These are phyloP conservation scores for Moniliella sp. DNA, from an alignment of 1,284 basidiomycete species.

Conservation along the genomic window DNA sequence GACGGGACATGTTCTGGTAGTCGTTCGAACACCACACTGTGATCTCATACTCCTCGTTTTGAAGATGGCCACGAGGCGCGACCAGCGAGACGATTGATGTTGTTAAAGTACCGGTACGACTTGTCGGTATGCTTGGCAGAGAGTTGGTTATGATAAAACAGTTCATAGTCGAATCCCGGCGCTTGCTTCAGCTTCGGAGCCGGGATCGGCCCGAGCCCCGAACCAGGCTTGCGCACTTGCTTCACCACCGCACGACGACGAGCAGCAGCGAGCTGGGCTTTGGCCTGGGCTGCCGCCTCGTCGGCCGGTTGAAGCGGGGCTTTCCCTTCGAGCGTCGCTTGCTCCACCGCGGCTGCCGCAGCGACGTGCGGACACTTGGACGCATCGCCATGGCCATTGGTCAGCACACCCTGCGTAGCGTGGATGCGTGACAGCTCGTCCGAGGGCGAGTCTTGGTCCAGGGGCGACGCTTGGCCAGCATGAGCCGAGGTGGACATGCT, in stretches of 20 bases:
- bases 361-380: slow-evolving; percentile 28
- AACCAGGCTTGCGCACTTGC: slow-evolving; percentile 30
- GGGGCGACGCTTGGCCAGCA: slow-evolving; percentile 11
- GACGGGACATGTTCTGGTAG: slow-evolving; percentile 96
- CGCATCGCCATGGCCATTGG: slow-evolving; percentile 16
- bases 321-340: slow-evolving; percentile 28
- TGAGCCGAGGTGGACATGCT: slow-evolving; percentile 17
- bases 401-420: slow-evolving; percentile 16
- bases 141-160: slow-evolving; percentile 68
- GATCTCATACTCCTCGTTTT: slow-evolving; percentile 61
- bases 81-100: slow-evolving; percentile 83
- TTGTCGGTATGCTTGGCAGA: slow-evolving; percentile 96
- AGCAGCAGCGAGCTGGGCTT: slow-evolving; percentile 24
- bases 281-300: too few species aligned
- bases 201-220: slow-evolving; percentile 32
- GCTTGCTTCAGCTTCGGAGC: slow-evolving; percentile 21
- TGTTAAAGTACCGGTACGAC: slow-evolving; percentile 79
- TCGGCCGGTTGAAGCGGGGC: slow-evolving; percentile 31
- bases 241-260: slow-evolving; percentile 16
- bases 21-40: slow-evolving; percentile 99
- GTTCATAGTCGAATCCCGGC: slow-evolving; percentile 58
- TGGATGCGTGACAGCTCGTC: slow-evolving; percentile 14
- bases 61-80: slow-evolving; percentile 87
- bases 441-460: too few species aligned
- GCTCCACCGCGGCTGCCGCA: slow-evolving; percentile 20